Conservation (phyloP, 768 basidiomycete genomes). For the Phylloporus sp. region DNA sequence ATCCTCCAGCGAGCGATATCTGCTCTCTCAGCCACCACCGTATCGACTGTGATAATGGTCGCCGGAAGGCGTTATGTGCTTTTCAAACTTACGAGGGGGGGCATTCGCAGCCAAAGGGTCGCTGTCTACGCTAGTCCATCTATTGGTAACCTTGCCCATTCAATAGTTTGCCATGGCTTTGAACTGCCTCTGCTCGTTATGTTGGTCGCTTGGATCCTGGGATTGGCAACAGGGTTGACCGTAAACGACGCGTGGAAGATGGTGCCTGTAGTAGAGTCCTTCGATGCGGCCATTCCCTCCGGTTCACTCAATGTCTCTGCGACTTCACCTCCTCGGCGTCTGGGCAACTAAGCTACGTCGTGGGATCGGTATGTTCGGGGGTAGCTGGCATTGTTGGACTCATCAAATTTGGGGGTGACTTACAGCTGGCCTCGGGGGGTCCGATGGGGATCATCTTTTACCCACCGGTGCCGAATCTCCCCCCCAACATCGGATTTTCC, state of each 20-base stretch:
- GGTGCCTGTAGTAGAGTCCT: background rate
- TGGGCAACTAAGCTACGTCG: conserved; percentile 1
- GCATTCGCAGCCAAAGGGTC: conserved; percentile 12
- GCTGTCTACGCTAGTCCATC: conserved; percentile 10
- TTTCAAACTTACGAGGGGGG: conserved; percentile 9
- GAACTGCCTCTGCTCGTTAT: conserved; percentile 11
- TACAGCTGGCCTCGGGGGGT: background rate
- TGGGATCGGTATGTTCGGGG: conserved; percentile 3
- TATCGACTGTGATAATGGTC: conserved; percentile 13
- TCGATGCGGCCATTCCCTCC: background rate
- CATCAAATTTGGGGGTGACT: background rate
- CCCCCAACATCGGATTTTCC: background rate
- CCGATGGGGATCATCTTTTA: conserved; percentile 9
- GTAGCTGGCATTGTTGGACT: background rate
- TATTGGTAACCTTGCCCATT: conserved; percentile 9
- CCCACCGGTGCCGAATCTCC: conserved; percentile 3
- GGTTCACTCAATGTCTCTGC: conserved; percentile 1
- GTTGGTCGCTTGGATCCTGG: conserved; percentile 11
- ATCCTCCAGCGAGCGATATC: conserved; percentile 9
- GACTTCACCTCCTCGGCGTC: conserved; percentile 1
- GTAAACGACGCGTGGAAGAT: conserved; percentile 7
- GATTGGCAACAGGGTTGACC: conserved; percentile 10
- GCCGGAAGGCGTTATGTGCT: conserved; percentile 16
- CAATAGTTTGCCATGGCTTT: conserved; percentile 1
- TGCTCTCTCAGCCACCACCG: conserved; percentile 9